Base-by-base conservation (phyloP, 2,329 filamentous ascomycete species). In the Ophiostoma perfectum region DNA sequence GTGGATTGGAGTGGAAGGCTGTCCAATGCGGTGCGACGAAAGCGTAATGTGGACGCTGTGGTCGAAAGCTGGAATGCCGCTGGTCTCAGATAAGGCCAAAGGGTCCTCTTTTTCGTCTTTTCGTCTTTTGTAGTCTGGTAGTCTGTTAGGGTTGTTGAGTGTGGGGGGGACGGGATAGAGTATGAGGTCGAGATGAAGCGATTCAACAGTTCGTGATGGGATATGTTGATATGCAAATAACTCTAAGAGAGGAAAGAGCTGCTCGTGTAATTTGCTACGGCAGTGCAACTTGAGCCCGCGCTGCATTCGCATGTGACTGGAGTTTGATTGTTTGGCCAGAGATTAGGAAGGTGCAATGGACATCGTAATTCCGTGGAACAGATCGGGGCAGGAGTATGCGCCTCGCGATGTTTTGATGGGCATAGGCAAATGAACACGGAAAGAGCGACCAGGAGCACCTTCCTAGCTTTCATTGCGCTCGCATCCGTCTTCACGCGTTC, bases 11-110 rank as follows among this genome's bases (percentile, higher is more conserved):
- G 39, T 16, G 60, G 65, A 66, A 64, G 39, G 60, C 60, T 66
- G 47, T 65, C 68, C 65, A 69, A 69, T 69, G 68, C 65, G 60
- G 65, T 67, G 67, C 58, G 45, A 64, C 67, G 52, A 27, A 66
- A 63, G 64, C 64, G 64, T 55, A 60, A 44, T 66, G 16, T 16
- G 44, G 62, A 18, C 3, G 39, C 52, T 39, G 41, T 41, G 44
- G 52, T 55, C 41, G 16, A 49, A 36, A 60, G 27, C 55, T 66
- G 55, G 67, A 64, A 69, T 66, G 67, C 45, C 44, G 67, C 58
- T 27, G 41, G 68, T 69, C 65, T 67, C 47, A 69, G 68, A 60
- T 67, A 69, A 69, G 68, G 58, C 52, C 58, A 42, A 63, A 42
- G 38, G 60, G 38, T 63, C 60, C 60, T 63, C 38, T 42, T 63